phyloP scores from a whole-genome alignment of 2,329 filamentous ascomycete genomes.

The Venturia effusa region DNA sequence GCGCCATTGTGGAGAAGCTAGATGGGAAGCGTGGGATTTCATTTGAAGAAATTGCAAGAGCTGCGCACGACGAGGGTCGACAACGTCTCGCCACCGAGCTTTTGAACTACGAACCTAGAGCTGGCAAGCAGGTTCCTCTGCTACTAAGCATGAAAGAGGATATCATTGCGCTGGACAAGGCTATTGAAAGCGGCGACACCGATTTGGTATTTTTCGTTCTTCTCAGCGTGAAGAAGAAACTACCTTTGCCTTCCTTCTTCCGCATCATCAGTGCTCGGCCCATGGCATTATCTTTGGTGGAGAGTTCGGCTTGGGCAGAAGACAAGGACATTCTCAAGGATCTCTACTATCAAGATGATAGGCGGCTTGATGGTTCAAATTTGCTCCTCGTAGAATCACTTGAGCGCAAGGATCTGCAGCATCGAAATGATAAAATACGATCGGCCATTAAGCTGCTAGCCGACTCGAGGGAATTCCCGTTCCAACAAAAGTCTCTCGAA shows the following conservation, averaged over 20 bases:
- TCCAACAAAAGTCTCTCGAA: constrained; percentile 64
- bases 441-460: constrained; percentile 71
- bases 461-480: constrained; percentile 68
- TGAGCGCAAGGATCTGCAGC: constrained; percentile 48
- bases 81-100: constrained; percentile 80
- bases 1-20: constrained; percentile 74
- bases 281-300: constrained; percentile 78
- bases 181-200: constrained; percentile 88
- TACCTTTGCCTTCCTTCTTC: constrained; percentile 87
- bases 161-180: constrained; percentile 88
- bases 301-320: constrained; percentile 69
- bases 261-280: constrained; percentile 78
- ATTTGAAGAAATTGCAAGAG: constrained; percentile 85
- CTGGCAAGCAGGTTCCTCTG: constrained; percentile 90
- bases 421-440: constrained; percentile 76
- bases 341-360: constrained; percentile 93
- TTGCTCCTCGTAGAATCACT: constrained; percentile 81
- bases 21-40: constrained; percentile 86
- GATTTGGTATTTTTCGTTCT: constrained; percentile 88
- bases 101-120: constrained; percentile 85
- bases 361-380: constrained; percentile 75
- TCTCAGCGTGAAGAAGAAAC: constrained; percentile 76
- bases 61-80: constrained; percentile 89
- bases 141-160: constrained; percentile 94
- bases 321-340: constrained; percentile 82